phyloP scores from a whole-genome alignment of 1,139 yeast species.

The Candida tunisiensis region DNA sequence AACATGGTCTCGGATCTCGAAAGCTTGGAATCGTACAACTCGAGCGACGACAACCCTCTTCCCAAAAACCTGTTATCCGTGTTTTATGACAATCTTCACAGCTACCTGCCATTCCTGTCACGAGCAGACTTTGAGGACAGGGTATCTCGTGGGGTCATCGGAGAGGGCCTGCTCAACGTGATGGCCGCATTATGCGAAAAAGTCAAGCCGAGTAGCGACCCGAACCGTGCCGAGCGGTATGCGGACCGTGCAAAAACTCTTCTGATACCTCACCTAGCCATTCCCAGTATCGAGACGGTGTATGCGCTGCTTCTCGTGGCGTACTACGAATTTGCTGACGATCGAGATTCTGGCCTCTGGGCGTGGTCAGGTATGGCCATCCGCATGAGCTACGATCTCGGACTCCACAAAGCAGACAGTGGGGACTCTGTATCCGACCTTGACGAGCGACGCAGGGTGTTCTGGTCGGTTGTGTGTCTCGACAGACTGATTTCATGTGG shows the following conservation, averaged over 20 bases:
- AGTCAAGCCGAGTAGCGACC: conserved; percentile 1
- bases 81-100: conserved; percentile 4
- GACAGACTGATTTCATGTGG: conserved; percentile 15
- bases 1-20: no score
- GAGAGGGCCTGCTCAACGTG: conserved; percentile 10
- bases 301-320: conserved; percentile 12
- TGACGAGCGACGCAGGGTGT: conserved; percentile 6
- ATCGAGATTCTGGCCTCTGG: conserved; percentile 15
- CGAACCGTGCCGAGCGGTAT: conserved; percentile 7
- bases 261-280: conserved; percentile 11
- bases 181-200: conserved; percentile 9
- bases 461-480: conserved; percentile 14
- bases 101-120: conserved; percentile 10
- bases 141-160: conserved; percentile 8
- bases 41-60: background rate
- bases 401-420: conserved; percentile 9
- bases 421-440: conserved; percentile 1
- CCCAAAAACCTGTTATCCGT: no score
- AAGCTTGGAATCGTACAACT: background rate
- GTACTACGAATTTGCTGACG: conserved; percentile 13
- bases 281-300: conserved; percentile 13
- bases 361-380: conserved; percentile 16
- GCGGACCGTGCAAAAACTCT: conserved; percentile 11
- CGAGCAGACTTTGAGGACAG: conserved; percentile 8
- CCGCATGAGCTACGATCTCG: conserved; percentile 14